Evolutionary conservation across 139 green algal genomes (phyloP).

Genomic region (Spirogloea muscicola): DNA sequence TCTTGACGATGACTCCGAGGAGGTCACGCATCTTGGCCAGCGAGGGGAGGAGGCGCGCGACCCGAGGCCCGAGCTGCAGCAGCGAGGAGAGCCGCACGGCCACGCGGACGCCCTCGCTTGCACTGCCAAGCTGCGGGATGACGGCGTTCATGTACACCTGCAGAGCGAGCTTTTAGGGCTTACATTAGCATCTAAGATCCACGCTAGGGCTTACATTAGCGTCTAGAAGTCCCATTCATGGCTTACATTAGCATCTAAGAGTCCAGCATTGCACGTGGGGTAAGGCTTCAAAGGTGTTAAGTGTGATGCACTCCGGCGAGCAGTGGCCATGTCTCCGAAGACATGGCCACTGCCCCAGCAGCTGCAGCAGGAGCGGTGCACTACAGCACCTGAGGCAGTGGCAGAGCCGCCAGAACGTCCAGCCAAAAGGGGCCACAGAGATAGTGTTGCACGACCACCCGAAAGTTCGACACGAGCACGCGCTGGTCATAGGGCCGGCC

Average conservation of each 20-base stretch:
- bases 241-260: too few species aligned
- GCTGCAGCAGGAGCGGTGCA: neutral
- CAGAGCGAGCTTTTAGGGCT: too few species aligned
- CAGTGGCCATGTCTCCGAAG: too few species aligned
- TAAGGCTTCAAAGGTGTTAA: too few species aligned
- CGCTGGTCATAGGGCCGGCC: too few species aligned
- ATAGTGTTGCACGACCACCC: constrained; percentile 13
- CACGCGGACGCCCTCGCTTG: neutral
- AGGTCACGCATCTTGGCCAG: neutral
- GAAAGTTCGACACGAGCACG: constrained; percentile 1
- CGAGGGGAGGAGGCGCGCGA: constrained; percentile 27
- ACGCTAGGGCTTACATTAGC: too few species aligned
- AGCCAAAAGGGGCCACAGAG: constrained; percentile 6
- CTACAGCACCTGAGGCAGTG: constrained; percentile 12
- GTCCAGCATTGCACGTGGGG: too few species aligned
- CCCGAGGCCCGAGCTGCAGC: constrained; percentile 36
- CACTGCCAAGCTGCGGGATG: neutral
- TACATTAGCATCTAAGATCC: too few species aligned
- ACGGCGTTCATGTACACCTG: constrained; percentile 1
- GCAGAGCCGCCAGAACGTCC: constrained; percentile 16
- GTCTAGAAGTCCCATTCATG: too few species aligned
- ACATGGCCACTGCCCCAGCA: too few species aligned
- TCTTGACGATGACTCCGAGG: constrained; percentile 13
- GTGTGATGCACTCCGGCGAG: too few species aligned
- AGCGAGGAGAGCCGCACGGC: constrained; percentile 16